phyloP scores from a whole-genome alignment of 352 stramenopile genomes.

The Pythium rhizo-oryzae region DNA sequence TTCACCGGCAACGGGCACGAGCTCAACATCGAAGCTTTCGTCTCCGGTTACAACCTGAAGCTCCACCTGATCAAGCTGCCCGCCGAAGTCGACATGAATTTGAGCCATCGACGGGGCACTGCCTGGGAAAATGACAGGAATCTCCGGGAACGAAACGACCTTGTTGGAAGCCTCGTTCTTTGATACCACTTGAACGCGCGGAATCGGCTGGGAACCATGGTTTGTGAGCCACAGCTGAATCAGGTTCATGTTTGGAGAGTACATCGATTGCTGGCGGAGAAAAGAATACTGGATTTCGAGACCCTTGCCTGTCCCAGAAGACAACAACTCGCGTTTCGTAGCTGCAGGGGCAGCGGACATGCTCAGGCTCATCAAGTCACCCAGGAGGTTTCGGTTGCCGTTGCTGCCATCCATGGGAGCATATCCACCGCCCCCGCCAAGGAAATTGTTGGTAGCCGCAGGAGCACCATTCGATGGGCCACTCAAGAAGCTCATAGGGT shows the following conservation, averaged over 20 bases:
- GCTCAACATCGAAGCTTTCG: constrained; percentile 56
- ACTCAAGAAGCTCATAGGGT: constrained; percentile 27
- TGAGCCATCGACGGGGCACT: constrained; percentile 73
- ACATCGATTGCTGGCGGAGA: constrained; percentile 47
- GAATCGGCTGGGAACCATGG: constrained; percentile 38
- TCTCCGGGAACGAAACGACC: constrained; percentile 80
- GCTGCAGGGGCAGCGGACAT: constrained; percentile 16
- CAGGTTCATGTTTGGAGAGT: constrained; percentile 51
- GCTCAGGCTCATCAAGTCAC: constrained; percentile 34
- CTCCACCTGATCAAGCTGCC: constrained; percentile 65
- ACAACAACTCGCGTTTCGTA: constrained; percentile 36
- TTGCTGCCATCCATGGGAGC: constrained; percentile 19
- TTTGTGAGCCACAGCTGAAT: constrained; percentile 51
- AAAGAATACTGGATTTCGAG: constrained; percentile 49
- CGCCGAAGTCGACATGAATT: constrained; percentile 84
- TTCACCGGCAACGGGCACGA: constrained; percentile 65
- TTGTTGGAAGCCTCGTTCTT: constrained; percentile 23
- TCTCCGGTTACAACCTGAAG: constrained; percentile 62
- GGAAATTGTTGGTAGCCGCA: constrained; percentile 19
- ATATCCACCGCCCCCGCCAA: constrained; percentile 10
- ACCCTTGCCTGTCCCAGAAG: constrained; percentile 30
- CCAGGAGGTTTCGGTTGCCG: constrained; percentile 28
- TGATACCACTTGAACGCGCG: constrained; percentile 40
- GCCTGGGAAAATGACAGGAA: constrained; percentile 83
- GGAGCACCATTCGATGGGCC: constrained; percentile 6